Evolutionary conservation across 768 basidiomycete species (phyloP), one percentile per base, ranked within the genome.

Genomic region (Lentinula boryana): DNA sequence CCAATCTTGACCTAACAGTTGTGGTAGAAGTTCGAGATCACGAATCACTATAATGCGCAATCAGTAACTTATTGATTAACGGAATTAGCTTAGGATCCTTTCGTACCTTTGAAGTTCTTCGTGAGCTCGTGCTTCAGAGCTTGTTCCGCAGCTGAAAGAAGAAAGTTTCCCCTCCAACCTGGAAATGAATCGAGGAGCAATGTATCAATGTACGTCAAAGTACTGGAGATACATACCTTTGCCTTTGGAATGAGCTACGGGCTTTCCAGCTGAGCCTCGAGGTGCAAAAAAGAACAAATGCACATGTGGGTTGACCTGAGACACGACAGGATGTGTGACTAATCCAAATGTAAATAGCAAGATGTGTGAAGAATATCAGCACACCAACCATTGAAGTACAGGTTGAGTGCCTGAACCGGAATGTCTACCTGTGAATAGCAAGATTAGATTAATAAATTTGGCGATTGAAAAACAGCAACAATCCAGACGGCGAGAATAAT

Each of bases 211-310:
- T 48, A 18, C 31, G 5, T 52, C 1, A 46, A 23, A 40, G 7
- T n/a, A 40, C 7, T 5, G 9, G n/a, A 55, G n/a, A 43, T 36
- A 21, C 65, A 27, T 62, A 86, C 89, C 93, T 84, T 93, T 96
- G 43, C 93, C 93, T 72, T 91, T 94, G 9, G 93, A 82, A 71
- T 97, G 95, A 4, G 93, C 92, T 0, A 98, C 96, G 0, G 97
- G 97, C 67, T 89, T 90, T 36, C 95, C 95, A 8, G 90, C 87
- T 0, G 91, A 92, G 16, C 93, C 94, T 67, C 88, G 78, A 62
- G 91, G 89, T 2, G 93, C 93, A 69, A 96, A 98, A 76, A 97
- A 96, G 73, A 97, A 97, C 18, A 98, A 70, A 72, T 97, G 95
- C 7, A 97, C 90, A 66, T 91, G 90, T 1, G 86, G 86, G 61